Evolutionary conservation across 257 asterid genomes (phyloP), one percentile per base, ranked within the genome.

Genomic region (Przewalskia tangutica): DNA sequence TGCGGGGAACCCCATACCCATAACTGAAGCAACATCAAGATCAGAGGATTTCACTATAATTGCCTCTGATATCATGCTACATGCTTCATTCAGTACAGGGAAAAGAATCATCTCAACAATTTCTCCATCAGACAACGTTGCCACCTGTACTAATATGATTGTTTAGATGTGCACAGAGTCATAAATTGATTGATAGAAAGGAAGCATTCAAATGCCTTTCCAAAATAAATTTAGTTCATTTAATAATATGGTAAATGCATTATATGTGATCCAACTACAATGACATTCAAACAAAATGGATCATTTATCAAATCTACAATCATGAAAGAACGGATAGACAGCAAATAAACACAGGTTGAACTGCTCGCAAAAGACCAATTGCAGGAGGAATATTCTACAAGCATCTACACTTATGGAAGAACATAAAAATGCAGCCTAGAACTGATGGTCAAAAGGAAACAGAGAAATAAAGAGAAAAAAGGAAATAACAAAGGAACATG

Each of bases 1-100:
- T 75, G 94, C 94, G 8, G 99, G 98, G 84, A 93, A 96, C 17
- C 99, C 99, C 99, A 96, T 93, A 85, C 99, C 99, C 99, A 94
- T 93, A 65, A 96, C 94, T 46, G 94, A 90, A 67, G 98, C 87
- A 53, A 96, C 88, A 90, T 96, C 98, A 7, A 96, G 97, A 87
- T 96, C 99, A 10, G 98, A 89, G 73, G 98, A 94, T 85, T 96
- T 94, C 81, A 93, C 94, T 34, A 94, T 95, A 77, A 94, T 94
- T 20, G 97, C 98, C 82, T 96, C 99, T 44, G 88, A 94, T n/a
- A 94, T 93, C 53, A 96, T 97, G 18, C 97, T 90, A 82, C 99
- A 96, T 0, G 98, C 97, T 93, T 96, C 99, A 4, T 96, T 96
- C 87, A 96, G 97, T 86, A 93, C 98, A 0, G 99, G 98, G 87